phyloP scores from a whole-genome alignment of 371 early-diverging fungal genomes.

The Coemansia sp. region DNA sequence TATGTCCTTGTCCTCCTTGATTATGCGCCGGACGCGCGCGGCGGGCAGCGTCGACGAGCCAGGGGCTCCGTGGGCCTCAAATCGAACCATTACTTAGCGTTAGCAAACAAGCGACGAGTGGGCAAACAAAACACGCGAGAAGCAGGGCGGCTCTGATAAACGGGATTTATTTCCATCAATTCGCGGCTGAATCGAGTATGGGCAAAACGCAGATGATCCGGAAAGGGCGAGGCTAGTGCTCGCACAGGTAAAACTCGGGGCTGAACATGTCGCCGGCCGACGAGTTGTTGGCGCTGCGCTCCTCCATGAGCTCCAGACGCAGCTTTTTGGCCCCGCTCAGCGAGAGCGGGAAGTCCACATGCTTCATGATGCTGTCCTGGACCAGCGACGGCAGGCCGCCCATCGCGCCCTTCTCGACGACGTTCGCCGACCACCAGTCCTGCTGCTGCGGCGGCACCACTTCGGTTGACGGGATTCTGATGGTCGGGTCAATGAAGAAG shows the following conservation, averaged over 20 bases:
- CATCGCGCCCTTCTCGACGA: not conserved
- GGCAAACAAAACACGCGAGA: not conserved
- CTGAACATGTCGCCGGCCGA: not conserved
- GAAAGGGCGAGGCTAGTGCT: conserved; percentile 12
- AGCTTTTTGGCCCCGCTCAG: conserved; percentile 17
- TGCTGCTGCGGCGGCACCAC: conserved; percentile 35
- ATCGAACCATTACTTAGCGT: conserved; percentile 7
- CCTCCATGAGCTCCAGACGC: conserved; percentile 26
- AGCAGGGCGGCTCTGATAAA: too few species aligned
- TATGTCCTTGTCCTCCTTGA: conserved; percentile 82
- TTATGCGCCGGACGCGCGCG: conserved; percentile 79
- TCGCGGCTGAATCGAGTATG: not conserved
- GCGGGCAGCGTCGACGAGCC: conserved; percentile 67
- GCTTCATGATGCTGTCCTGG: conserved; percentile 2
- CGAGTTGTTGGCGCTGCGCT: conserved; percentile 15
- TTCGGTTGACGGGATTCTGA: conserved; percentile 26
- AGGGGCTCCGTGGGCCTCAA: conserved; percentile 31
- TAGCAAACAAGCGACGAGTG: not conserved
- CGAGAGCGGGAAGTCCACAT: conserved; percentile 18
- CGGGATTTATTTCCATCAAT: not conserved
- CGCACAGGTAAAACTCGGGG: conserved; percentile 23
- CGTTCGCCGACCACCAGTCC: conserved; percentile 21
- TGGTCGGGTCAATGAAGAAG: conserved; percentile 52
- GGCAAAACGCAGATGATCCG: not conserved
- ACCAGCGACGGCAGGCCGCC: conserved; percentile 16